Evolutionary conservation across 2,329 filamentous ascomycete genomes (phyloP), one percentile per base, ranked within the genome.

Genomic region (Ramichloridium luteum): DNA sequence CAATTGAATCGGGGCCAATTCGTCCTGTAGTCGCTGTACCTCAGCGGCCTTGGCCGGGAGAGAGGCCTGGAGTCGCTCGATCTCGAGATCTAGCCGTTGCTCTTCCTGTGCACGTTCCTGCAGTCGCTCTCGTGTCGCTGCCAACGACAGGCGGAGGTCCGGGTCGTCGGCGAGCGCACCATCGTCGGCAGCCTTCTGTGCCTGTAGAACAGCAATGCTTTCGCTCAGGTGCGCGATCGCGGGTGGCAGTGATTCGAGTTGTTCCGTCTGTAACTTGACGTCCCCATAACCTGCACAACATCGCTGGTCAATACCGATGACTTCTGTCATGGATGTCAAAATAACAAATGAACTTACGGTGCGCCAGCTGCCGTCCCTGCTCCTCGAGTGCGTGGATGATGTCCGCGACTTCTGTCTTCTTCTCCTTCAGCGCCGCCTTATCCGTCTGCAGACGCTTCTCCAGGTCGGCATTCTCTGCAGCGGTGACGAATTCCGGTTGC

Each of bases 401-500:
- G 25, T 72, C 67, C 8, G 74, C 72, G 2, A 93, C 83, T 38
- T 86, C 78, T 11, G 70, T 67, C 60, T 96, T 96, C 48, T 81
- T 75, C 25, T 72, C 69, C 54, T 90, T 84, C 18, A 96, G 67
- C 29, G 72, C 70, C 11, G 73, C 73, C 55, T 96, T 96, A 35
- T 74, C 64, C 9, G 72, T 70, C 3, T 66, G 67, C 11, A 83
- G 62, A 38, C 83, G 77, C 35, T 70, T 65, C 52, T 90, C 83
- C 14, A 93, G 60, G 35, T 77, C 75, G 28, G 78, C 62, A 53
- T 94, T 96, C 51, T 96, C 86, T 46, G 77, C 71, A 26, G 77
- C 73, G 25, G 78, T 78, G 36, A 93, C 81, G 27, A 96, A 79
- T 11, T 86, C 68, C 0, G 88, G 90, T 29, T 86, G 84, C 41